A percentile compares a stretch with the other conserved stretches of the same genome.
These are phyloP conservation scores for Pseudotsuga menziesii DNA, from an alignment of 75 land plant genomes.

Conservation along the genomic window DNA sequence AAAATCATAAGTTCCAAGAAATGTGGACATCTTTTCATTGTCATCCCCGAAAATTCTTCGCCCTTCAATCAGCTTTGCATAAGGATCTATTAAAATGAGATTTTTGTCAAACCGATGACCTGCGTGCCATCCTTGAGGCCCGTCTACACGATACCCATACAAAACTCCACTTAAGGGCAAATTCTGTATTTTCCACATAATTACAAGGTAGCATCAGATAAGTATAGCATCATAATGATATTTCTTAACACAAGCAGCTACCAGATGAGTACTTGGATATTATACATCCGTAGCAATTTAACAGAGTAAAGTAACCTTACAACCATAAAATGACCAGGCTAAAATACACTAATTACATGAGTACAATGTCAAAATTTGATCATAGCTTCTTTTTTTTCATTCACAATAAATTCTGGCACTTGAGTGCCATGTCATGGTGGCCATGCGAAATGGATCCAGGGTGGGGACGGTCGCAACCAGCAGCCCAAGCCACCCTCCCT, in stretches of 20 bases:
- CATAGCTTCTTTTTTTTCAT: too few relatives aligned
- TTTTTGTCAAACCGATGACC: slow-evolving; percentile 85
- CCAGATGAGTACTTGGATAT: background rate
- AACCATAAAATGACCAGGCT: background rate
- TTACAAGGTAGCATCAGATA: background rate
- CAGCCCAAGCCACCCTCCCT: too few relatives aligned
- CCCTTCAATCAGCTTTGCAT: slow-evolving; percentile 90
- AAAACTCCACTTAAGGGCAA: slow-evolving; percentile 72
- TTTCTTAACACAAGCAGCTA: background rate
- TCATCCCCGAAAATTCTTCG: slow-evolving; percentile 83
- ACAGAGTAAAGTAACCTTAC: background rate
- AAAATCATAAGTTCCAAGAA: slow-evolving; percentile 88
- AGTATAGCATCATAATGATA: background rate
- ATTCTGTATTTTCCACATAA: slow-evolving; percentile 27
- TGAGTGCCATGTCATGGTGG: too few relatives aligned
- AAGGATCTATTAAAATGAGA: slow-evolving; percentile 78
- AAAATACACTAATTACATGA: background rate
- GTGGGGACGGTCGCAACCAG: too few relatives aligned
- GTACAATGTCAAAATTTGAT: background rate
- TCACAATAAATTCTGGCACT: too few relatives aligned
- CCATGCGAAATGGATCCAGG: too few relatives aligned
- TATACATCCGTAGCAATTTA: background rate
- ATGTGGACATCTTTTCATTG: slow-evolving; percentile 37
- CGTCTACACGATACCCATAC: slow-evolving; percentile 91
- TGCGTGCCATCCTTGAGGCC: slow-evolving; percentile 78